Evolutionary conservation across 228 moss, liverwort and hornwort genomes (phyloP), one percentile per base, ranked within the genome.

Genomic region (Sphagnum magellanicum): DNA sequence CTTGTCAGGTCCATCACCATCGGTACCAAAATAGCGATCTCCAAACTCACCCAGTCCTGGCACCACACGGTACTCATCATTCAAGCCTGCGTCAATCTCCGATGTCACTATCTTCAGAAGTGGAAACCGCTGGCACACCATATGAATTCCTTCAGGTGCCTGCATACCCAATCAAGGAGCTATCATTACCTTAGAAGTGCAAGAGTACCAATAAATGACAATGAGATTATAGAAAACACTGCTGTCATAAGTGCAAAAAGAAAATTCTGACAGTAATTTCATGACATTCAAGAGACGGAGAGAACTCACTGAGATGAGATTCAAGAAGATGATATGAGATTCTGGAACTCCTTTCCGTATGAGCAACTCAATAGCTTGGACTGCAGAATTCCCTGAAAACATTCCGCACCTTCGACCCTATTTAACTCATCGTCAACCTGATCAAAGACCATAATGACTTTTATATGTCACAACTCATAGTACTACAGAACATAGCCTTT

Each of bases 1-100:
- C 10, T 64, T 46, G 64, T 78, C 78, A 16, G 73, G 74, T 0
- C 74, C 78, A 71, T 87, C 84, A 67, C 82, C 82, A 73, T 89
- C 91, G 12, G 91, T 91, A 64, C 91, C 91, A 73, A 91, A 91
- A 66, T 91, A 91, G 16, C 91, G 91, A 74, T 91, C 91, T 51
- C 91, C 91, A 64, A 91, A 91, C 59, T 91, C 91, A 71, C 91
- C 91, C 89, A 91, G 84, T 6, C 91, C 91, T 10, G 91, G 91
- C 32, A 91, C 74, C 16, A 91, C 91, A 67, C 91, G 84, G 63
- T 65, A 91, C 68, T 83, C 91, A 10, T 66, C 68, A 73, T 89
- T 91, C 75, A 91, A 72, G 51, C 80, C 80, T 4, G 77, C 73
- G 53, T 91, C 91, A 58, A 91, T 91, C 71, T 91, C 91, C 12